A percentile compares a stretch with the other conserved stretches of the same genome.
These are phyloP conservation scores for Colletotrichum sp. DNA, from an alignment of 2,329 filamentous ascomycete genomes.

Conservation along the genomic window DNA sequence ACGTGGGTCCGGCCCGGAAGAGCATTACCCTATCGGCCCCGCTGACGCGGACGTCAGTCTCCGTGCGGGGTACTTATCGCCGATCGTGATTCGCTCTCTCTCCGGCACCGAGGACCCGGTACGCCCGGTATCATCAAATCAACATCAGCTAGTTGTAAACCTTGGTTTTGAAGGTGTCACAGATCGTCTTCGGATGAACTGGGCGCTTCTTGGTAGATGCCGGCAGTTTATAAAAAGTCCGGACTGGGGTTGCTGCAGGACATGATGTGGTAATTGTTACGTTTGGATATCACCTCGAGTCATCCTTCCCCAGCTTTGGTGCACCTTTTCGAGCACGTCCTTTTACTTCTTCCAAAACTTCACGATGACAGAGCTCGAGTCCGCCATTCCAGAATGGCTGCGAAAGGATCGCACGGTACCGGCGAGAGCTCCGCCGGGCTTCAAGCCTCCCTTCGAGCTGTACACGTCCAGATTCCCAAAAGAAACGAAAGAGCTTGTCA, in stretches of 20 bases:
- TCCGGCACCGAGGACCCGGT: background rate
- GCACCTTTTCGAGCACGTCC: background rate
- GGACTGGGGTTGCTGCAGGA: background rate
- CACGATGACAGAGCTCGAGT: background rate
- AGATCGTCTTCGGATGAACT: background rate
- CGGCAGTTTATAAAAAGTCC: background rate
- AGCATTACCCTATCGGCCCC: constrained; percentile 11
- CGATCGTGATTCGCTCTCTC: background rate
- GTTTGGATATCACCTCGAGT: background rate
- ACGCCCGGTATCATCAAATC: background rate
- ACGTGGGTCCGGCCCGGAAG: background rate
- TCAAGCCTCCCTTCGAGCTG: background rate
- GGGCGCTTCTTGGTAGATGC: background rate
- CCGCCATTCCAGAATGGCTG: background rate
- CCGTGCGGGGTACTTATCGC: background rate
- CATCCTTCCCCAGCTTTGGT: background rate
- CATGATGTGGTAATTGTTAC: background rate
- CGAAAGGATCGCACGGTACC: background rate
- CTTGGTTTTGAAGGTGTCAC: background rate
- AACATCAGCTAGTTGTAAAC: background rate
- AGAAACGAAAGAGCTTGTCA: background rate
- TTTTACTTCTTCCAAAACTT: rapidly evolving
- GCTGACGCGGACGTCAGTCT: background rate
- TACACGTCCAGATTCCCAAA: background rate
- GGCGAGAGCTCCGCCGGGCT: background rate